Percentiles rank a stretch among this genome's conserved stretches.
phyloP scores from a whole-genome alignment of 441 rosid species.

The Euphorbia corollata region DNA sequence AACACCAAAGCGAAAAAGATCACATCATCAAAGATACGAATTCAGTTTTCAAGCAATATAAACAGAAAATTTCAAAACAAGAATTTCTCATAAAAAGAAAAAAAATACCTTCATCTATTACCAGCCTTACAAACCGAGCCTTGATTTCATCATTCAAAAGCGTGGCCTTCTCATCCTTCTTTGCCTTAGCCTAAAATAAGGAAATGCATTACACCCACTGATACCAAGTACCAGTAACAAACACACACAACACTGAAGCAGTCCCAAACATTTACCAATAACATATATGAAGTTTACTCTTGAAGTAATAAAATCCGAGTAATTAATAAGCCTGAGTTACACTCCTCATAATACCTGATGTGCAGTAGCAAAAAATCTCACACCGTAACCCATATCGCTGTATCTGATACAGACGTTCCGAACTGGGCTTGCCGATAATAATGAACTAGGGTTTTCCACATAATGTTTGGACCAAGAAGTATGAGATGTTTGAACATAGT shows the following conservation, averaged over 20 bases:
- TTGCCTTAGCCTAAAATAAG: conserved; percentile 32
- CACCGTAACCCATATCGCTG: conserved; percentile 25
- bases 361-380: conserved; percentile 45
- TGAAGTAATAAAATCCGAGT: background rate
- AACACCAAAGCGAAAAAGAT: background rate
- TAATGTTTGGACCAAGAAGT: conserved; percentile 16
- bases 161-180: conserved; percentile 30
- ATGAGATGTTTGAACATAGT: conserved; percentile 25
- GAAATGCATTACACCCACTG: conserved; percentile 9
- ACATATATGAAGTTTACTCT: background rate
- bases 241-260: conserved; percentile 1
- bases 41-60: background rate
- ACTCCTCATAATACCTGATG: conserved; percentile 30
- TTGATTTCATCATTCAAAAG: conserved; percentile 42
- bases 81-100: background rate
- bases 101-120: conserved; percentile 43
- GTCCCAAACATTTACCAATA: background rate
- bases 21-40: background rate
- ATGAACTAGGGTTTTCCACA: conserved; percentile 20
- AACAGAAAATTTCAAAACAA: background rate
- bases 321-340: background rate
- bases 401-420: conserved; percentile 22
- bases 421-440: conserved; percentile 23
- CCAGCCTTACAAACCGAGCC: conserved; percentile 43
- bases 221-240: background rate